These are phyloP conservation scores for Vigna trinervia DNA, from an alignment of 306 rosid genomes.

Conservation along the genomic window DNA sequence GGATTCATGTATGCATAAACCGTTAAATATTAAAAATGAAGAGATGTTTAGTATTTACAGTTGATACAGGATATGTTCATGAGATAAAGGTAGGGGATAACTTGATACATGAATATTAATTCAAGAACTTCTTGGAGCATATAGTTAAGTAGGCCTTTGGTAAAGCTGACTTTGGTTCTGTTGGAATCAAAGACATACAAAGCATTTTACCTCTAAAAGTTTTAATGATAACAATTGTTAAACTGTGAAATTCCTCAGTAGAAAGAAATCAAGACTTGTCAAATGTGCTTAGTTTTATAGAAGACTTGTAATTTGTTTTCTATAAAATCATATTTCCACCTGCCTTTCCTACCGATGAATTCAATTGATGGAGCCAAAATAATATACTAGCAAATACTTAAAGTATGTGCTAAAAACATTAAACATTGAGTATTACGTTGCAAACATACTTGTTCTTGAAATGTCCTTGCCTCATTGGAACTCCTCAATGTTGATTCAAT, in stretches of 20 bases:
- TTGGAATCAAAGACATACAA: no score
- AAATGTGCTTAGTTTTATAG: no score
- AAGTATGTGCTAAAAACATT: constrained; percentile 26
- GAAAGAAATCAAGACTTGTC: no score
- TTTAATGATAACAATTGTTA: no score
- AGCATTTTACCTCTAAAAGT: no score
- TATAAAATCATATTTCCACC: not conserved
- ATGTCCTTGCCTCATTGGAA: constrained; percentile 75
- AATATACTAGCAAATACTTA: constrained; percentile 34
- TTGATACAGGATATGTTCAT: constrained; percentile 6
- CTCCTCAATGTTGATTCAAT: constrained; percentile 85
- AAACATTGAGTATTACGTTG: constrained; percentile 15
- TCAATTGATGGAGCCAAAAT: constrained; percentile 17
- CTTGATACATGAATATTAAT: constrained; percentile 3
- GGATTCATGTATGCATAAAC: constrained; percentile 7
- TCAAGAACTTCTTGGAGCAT: constrained; percentile 12
- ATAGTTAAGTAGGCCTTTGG: constrained; percentile 4
- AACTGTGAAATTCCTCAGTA: no score
- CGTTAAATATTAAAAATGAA: constrained; percentile 17
- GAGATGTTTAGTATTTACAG: constrained; percentile 22
- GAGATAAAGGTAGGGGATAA: constrained; percentile 11
- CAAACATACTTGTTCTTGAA: constrained; percentile 77
- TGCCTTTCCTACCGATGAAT: constrained; percentile 22
- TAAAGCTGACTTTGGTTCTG: not conserved
- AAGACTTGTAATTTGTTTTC: no score